phyloP scores from a whole-genome alignment of 164 flowering plant species.

The Tetrastigma voinierianum region DNA sequence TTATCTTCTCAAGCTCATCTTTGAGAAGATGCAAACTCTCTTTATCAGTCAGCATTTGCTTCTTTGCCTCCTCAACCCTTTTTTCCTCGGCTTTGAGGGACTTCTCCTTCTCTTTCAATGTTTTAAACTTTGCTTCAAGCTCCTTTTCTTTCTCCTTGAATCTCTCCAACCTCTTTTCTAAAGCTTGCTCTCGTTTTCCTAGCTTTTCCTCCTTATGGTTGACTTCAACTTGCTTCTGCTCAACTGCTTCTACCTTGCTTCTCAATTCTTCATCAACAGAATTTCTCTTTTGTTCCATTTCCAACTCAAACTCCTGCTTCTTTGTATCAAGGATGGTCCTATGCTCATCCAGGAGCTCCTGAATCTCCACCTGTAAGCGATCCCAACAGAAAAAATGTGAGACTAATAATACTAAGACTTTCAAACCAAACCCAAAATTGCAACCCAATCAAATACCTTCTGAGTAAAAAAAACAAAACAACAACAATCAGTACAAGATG shows the following conservation, averaged over 20 bases:
- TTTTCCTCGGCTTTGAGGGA: conserved; percentile 55
- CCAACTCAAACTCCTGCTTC: conserved; percentile 55
- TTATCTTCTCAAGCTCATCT: conserved; percentile 51
- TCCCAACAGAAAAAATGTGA: background rate
- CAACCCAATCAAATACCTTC: no score
- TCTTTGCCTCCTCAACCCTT: conserved; percentile 44
- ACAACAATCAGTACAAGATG: background rate
- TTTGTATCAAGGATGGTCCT: conserved; percentile 39
- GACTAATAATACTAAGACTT: background rate
- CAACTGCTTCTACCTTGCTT: conserved; percentile 36
- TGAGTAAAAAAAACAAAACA: background rate
- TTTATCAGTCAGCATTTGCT: conserved; percentile 41
- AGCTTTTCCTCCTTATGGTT: conserved; percentile 67
- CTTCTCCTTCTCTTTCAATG: conserved; percentile 67
- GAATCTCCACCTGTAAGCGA: conserved; percentile 58
- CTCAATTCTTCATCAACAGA: conserved; percentile 55
- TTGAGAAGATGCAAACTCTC: conserved; percentile 43
- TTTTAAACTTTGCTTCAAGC: conserved; percentile 50
- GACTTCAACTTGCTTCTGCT: conserved; percentile 49
- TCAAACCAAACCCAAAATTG: background rate
- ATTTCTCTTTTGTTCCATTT: conserved; percentile 55
- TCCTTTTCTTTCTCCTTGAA: conserved; percentile 76
- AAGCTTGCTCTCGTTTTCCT: conserved; percentile 52
- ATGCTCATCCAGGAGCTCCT: conserved; percentile 71
- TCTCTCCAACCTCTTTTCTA: conserved; percentile 67